phyloP scores from a whole-genome alignment of 257 asterid genomes.

The Solanum habrochaites region DNA sequence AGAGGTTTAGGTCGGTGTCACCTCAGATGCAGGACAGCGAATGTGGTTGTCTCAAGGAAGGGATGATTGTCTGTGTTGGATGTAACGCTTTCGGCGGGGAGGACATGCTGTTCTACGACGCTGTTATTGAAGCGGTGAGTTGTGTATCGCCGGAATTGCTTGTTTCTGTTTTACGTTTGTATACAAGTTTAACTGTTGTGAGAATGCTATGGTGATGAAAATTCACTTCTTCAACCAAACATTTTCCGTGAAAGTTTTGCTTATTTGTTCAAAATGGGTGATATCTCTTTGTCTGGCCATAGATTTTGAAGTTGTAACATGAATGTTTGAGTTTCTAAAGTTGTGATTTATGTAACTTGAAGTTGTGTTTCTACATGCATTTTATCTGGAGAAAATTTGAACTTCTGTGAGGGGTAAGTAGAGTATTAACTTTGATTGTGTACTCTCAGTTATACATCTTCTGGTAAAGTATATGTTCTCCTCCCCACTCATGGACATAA shows the following conservation, averaged over 20 bases:
- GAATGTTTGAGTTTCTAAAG: neutral
- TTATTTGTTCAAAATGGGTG: neutral
- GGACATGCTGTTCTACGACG: slow-evolving; percentile 45
- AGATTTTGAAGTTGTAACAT: neutral
- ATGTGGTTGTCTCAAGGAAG: slow-evolving; percentile 10
- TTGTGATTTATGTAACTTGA: neutral
- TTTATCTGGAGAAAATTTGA: neutral
- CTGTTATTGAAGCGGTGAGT: slow-evolving; percentile 39
- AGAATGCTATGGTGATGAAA: neutral
- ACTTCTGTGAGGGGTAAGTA: neutral
- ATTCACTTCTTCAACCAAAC: neutral
- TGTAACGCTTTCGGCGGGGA: slow-evolving; percentile 7
- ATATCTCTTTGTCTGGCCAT: neutral
- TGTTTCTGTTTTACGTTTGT: neutral
- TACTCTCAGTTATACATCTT: neutral
- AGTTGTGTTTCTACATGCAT: neutral
- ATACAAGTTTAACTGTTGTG: neutral
- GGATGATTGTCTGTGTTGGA: slow-evolving; percentile 37
- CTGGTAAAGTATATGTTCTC: neutral
- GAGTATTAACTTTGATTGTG: neutral
- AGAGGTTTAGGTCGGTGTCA: slow-evolving; percentile 32
- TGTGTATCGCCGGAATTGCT: neutral
- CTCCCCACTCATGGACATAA: neutral
- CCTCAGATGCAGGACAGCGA: slow-evolving; percentile 27
- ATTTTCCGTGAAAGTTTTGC: neutral